Evolutionary conservation across 176 grass and related monocot species (phyloP).

Genomic region (Sorghum bicolor): DNA sequence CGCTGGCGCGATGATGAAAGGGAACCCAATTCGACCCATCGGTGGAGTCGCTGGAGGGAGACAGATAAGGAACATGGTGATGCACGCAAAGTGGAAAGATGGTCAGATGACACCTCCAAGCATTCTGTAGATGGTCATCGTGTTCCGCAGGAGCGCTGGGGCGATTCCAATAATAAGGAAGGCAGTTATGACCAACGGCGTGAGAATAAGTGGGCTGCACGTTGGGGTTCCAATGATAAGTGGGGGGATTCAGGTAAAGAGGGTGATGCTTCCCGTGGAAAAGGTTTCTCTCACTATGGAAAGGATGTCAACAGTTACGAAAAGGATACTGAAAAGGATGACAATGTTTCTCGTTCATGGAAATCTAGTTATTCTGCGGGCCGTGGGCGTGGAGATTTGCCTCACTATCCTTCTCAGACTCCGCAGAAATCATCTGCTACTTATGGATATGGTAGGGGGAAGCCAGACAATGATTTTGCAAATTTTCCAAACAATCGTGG

Average conservation of each 20-base stretch:
- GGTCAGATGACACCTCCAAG: constrained; percentile 64
- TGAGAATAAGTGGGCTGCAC: constrained; percentile 84
- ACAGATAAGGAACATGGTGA: constrained; percentile 75
- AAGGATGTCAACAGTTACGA: constrained; percentile 67
- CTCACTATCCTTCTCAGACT: constrained; percentile 44
- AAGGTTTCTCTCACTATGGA: constrained; percentile 47
- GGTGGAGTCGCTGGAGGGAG: constrained; percentile 74
- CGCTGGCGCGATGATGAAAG: constrained; percentile 98
- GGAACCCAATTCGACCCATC: constrained; percentile 69
- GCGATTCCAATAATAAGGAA: constrained; percentile 66
- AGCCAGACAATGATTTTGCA: constrained; percentile 50
- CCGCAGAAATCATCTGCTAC: constrained; percentile 42
- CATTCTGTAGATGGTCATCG: constrained; percentile 60
- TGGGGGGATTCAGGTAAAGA: constrained; percentile 73
- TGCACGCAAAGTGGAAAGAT: constrained; percentile 53
- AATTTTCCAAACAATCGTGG: constrained; percentile 56
- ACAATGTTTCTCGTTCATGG: constrained; percentile 71
- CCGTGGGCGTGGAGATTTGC: constrained; percentile 65
- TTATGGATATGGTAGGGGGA: constrained; percentile 77
- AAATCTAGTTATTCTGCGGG: constrained; percentile 70
- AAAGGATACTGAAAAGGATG: constrained; percentile 76
- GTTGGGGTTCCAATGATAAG: constrained; percentile 78
- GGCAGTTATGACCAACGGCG: constrained; percentile 64
- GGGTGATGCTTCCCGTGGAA: constrained; percentile 51
- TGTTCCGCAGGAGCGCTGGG: constrained; percentile 54